Evolutionary conservation across 176 grass and related monocot genomes (phyloP), one percentile per base, ranked within the genome.

Genomic region (Oryza australiensis): DNA sequence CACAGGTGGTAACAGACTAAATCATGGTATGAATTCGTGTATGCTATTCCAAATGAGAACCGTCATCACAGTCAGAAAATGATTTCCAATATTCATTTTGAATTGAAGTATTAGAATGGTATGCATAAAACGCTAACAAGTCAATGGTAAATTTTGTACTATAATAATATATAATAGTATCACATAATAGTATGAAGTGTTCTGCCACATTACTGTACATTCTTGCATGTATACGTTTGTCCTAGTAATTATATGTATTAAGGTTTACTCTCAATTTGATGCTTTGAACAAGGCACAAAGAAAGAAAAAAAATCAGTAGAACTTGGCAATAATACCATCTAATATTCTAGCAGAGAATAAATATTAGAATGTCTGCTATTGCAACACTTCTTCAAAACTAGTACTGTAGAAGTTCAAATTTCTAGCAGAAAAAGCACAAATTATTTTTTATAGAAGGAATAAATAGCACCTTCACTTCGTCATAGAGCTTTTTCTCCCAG

Each of bases 401-500:
- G 9, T 81, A 68, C 34, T 27, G 59, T 32, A 13, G 4, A 77
- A 46, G 12, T 29, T 45, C 22, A 73, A 60, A 68, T 22, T 67
- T 49, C 30, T 40, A 46, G 24, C 22, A 3, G 45, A 72, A 82
- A 80, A 27, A 62, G 48, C 26, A 10, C 28, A 26, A 59, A 13
- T 15, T 46, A 16, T 49, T 49, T 30, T 35, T 18, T 48, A 62
- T 22, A 27, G 78, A 14, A 49, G 2, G 33, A 72, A 78, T 80
- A 28, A 71, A 3, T 79, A 84, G 15, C 23, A 99, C 97, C 97
- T 99, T 99, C 66, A 99, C 89, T 99, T 99, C 97, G 64, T 99
- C 97, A 86, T 94, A 99, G 34, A 99, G 81, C 55, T 95, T 99
- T 87, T 99, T 99, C 69, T 99, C 97, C 97, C 97, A 99, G 22